These are phyloP conservation scores for Candida orba DNA, from an alignment of 805 yeast species.

Conservation along the genomic window DNA sequence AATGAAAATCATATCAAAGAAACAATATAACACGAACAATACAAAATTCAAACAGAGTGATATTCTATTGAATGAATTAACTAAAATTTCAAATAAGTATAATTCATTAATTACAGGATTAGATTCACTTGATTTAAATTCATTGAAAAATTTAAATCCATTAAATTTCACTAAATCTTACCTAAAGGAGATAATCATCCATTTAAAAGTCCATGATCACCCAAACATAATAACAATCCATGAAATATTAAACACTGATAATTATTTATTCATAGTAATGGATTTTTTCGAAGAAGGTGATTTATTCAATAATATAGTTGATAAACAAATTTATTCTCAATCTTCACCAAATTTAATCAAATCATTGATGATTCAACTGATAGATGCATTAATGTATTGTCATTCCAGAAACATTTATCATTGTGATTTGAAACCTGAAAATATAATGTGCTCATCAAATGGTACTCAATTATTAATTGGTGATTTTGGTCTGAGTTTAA, in stretches of 20 bases:
- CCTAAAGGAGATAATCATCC: slow-evolving; percentile 65
- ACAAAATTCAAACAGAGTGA: slow-evolving; percentile 15
- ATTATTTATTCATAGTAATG: slow-evolving; percentile 64
- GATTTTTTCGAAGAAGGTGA: slow-evolving; percentile 86
- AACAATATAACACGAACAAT: background rate
- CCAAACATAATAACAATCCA: slow-evolving; percentile 73
- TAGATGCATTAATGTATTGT: slow-evolving; percentile 77
- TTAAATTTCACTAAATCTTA: background rate
- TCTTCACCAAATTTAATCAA: slow-evolving; percentile 44
- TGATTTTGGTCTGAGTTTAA: slow-evolving; percentile 87
- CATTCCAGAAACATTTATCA: slow-evolving; percentile 82
- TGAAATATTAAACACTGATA: slow-evolving; percentile 56
- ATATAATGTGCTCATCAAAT: slow-evolving; percentile 59
- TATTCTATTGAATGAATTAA: slow-evolving; percentile 16
- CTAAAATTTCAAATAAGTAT: slow-evolving; percentile 1
- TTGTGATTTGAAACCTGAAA: slow-evolving; percentile 95
- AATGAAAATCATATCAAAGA: slow-evolving; percentile 60
- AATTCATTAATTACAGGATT: slow-evolving; percentile 5
- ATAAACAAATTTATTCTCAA: slow-evolving; percentile 47
- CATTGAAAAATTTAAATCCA: slow-evolving; percentile 9
- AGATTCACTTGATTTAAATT: slow-evolving; percentile 17
- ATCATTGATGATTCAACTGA: slow-evolving; percentile 63
- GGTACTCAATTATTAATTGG: slow-evolving; percentile 57
- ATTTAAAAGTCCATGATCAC: slow-evolving; percentile 67
- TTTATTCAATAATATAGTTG: slow-evolving; percentile 79